Percentiles rank a stretch among this genome's conserved stretches.
Evolutionary conservation across 1,284 basidiomycete genomes (phyloP).

Genomic region (Malassezia globosa): DNA sequence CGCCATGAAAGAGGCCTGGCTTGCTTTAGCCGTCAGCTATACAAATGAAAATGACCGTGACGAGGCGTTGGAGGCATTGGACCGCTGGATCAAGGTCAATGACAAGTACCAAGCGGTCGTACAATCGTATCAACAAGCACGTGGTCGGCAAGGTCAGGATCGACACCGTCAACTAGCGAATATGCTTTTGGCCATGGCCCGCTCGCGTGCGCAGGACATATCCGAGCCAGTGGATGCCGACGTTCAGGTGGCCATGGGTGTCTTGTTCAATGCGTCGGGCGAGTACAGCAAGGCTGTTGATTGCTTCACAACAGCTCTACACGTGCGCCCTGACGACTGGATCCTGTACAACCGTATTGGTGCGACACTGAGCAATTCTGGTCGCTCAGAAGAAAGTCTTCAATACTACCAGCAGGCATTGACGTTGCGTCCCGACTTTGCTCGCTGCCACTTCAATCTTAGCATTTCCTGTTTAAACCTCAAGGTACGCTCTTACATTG

Average conservation of each 20-base stretch:
- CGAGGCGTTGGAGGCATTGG: constrained; percentile 63
- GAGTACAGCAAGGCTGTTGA: constrained; percentile 81
- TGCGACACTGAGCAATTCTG: constrained; percentile 81
- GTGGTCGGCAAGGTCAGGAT: constrained; percentile 21
- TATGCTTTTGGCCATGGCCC: constrained; percentile 48
- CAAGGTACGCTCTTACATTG: constrained; percentile 26
- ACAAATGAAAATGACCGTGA: constrained; percentile 76
- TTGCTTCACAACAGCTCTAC: constrained; percentile 81
- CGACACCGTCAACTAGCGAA: constrained; percentile 11
- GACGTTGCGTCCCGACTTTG: constrained; percentile 80
- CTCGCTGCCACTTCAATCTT: constrained; percentile 53
- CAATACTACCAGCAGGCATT: constrained; percentile 81
- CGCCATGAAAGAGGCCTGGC: constrained; percentile 58
- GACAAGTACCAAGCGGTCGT: constrained; percentile 51
- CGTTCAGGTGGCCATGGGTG: constrained; percentile 85
- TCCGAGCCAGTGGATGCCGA: constrained; percentile 58
- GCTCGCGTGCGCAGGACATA: constrained; percentile 24
- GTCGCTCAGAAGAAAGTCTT: constrained; percentile 68
- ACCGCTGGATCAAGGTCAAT: constrained; percentile 59
- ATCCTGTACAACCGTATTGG: constrained; percentile 89
- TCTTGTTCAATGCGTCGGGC: constrained; percentile 81
- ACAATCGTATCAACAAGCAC: constrained; percentile 28
- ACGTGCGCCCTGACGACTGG: constrained; percentile 83
- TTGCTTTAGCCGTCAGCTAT: constrained; percentile 80
- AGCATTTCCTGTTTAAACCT: constrained; percentile 41